These are phyloP conservation scores for Cutaneotrichosporon dermatis DNA, from an alignment of 1,284 basidiomycete species.

Conservation along the genomic window DNA sequence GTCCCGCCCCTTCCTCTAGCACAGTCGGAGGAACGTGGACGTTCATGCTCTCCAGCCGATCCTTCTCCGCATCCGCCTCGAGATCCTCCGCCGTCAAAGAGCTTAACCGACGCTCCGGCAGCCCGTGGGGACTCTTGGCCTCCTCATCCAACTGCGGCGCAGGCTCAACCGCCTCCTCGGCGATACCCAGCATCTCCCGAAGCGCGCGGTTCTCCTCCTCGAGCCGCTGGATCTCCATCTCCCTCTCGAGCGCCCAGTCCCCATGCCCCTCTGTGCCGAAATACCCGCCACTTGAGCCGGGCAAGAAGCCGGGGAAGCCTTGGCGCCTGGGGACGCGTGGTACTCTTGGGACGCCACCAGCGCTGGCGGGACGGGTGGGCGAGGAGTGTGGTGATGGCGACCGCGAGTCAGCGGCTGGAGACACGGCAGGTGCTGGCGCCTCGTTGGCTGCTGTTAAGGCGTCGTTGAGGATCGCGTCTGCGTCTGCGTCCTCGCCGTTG, in stretches of 20 bases:
- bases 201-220: constrained; percentile 75
- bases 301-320: constrained; percentile 34
- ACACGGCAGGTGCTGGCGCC: background rate
- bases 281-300: constrained; percentile 43
- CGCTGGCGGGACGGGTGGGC: background rate
- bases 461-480: background rate
- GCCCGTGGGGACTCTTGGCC: constrained; percentile 6
- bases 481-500: constrained; percentile 58
- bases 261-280: constrained; percentile 48
- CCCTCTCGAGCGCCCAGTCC: constrained; percentile 81
- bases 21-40: background rate
- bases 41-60: constrained; percentile 23
- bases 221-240: constrained; percentile 71
- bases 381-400: background rate
- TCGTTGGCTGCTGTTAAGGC: too few species aligned
- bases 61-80: constrained; percentile 35
- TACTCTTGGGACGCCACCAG: background rate
- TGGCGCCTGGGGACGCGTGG: constrained; percentile 12
- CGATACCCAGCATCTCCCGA: constrained; percentile 65
- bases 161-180: constrained; percentile 26
- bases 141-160: constrained; percentile 13
- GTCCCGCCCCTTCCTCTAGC: background rate
- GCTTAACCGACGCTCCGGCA: constrained; percentile 26
- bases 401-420: background rate
- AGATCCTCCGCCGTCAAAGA: constrained; percentile 40